Evolutionary conservation across 2,329 filamentous ascomycete species (phyloP), one percentile per base, ranked within the genome.

Genomic region (Aspergillus arachidicola): DNA sequence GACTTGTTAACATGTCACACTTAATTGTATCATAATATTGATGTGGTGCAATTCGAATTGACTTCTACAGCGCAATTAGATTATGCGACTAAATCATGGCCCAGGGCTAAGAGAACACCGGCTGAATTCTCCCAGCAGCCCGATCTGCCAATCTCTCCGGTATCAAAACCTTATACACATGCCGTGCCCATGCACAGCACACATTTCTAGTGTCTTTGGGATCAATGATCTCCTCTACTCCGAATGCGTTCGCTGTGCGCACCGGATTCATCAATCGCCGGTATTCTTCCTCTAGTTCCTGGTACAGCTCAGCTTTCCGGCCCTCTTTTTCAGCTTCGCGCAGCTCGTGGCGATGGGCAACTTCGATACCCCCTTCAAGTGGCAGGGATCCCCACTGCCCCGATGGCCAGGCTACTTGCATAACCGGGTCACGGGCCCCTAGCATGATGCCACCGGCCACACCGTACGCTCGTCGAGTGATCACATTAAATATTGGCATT

Each of bases 361-460:
- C 87, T 68, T 90, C 87, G 38, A 90, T 89, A 0, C 87, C 87
- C 2, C 87, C 88, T 59, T 88, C 86, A 0, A 89, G 76, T 0
- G 88, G 87, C 6, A 90, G 72, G 14, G 83, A 86, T 0, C 87
- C 87, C 86, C 86, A 89, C 66, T 87, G 81, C 0, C 87, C 86
- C 41, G 82, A 85, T 0, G 87, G 88, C 87, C 88, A 90, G 6
- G 86, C 86, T 14, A 89, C 82, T 53, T 86, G 82, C 79, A 85
- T 84, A 34, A 84, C 78, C 0, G 87, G 87, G 60, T 89, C 85
- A 19, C 88, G 82, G 58, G 83, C 86, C 51, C 87, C 87, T 0
- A 89, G 76, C 86, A 90, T 90, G 19, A 89, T 78, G 0, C 86
- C 87, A 0, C 87, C 87, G 1, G 87, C 88, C 1, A 90, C 87